A percentile compares a stretch with the other conserved stretches of the same genome.
These are phyloP conservation scores for Hanseniaspora hatyaiensis DNA, from an alignment of 805 yeast species.

Conservation along the genomic window DNA sequence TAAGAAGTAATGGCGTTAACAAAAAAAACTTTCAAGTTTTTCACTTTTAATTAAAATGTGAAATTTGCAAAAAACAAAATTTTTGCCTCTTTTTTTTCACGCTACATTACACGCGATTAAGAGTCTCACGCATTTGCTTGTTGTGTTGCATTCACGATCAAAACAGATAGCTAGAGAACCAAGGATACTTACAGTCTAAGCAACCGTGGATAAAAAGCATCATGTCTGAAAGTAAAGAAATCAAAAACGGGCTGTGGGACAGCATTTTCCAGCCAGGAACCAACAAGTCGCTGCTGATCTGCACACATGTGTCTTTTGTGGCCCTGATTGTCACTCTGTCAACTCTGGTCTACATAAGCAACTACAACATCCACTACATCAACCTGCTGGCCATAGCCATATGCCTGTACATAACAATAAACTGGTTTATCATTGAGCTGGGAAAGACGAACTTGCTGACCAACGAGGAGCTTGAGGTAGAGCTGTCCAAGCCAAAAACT, in stretches of 20 bases:
- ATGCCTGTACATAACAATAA: conserved; percentile 62
- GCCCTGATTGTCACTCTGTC: conserved; percentile 47
- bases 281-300: conserved; percentile 74
- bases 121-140: too few species aligned
- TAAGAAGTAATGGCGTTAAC: too few species aligned
- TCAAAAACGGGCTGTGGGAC: conserved; percentile 48
- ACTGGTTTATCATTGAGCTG: conserved; percentile 79
- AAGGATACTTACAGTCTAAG: not conserved
- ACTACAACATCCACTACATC: conserved; percentile 50
- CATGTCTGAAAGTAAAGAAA: not conserved
- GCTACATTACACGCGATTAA: too few species aligned
- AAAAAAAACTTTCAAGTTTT: too few species aligned
- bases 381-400: conserved; percentile 44
- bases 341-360: conserved; percentile 47
- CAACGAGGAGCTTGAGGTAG: conserved; percentile 28
- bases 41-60: too few species aligned
- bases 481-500: conserved; percentile 24
- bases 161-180: too few species aligned
- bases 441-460: conserved; percentile 30
- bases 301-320: conserved; percentile 76
- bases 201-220: not conserved
- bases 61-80: too few species aligned
- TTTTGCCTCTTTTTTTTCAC: too few species aligned
- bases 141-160: too few species aligned
- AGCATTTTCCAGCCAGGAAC: conserved; percentile 89